phyloP scores from a whole-genome alignment of 345 rosid species.

The Eucalyptus coolabah region DNA sequence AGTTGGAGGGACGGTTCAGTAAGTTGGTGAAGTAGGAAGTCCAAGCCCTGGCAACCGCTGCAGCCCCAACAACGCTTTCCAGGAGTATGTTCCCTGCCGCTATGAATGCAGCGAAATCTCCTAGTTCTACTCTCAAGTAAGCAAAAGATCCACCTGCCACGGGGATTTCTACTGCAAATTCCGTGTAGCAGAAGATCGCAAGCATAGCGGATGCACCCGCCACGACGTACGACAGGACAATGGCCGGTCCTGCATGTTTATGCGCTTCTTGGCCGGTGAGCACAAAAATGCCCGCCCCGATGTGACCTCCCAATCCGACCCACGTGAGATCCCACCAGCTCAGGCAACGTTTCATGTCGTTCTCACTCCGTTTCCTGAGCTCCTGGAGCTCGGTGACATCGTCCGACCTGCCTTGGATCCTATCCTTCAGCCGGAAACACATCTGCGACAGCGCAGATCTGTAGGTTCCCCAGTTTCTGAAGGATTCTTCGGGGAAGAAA shows the following conservation, averaged over 20 bases:
- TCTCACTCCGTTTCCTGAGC: conserved; percentile 29
- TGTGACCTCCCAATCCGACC: conserved; percentile 39
- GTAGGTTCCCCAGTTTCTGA: conserved; percentile 33
- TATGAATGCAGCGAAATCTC: conserved; percentile 44
- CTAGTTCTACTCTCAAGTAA: conserved; percentile 38
- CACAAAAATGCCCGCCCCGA: conserved; percentile 49
- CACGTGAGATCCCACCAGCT: conserved; percentile 50
- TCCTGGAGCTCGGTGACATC: conserved; percentile 21
- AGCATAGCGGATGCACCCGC: conserved; percentile 45
- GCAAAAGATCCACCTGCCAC: conserved; percentile 66
- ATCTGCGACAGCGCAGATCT: conserved; percentile 22
- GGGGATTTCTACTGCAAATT: conserved; percentile 52
- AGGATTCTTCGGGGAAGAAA: conserved; percentile 55
- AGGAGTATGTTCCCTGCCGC: conserved; percentile 47
- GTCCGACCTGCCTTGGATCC: conserved; percentile 31
- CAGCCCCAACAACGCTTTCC: conserved; percentile 34
- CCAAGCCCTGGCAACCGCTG: conserved; percentile 55
- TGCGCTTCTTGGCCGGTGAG: conserved; percentile 38
- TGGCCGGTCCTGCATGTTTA: conserved; percentile 36
- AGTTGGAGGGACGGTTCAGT: conserved; percentile 16
- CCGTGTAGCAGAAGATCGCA: conserved; percentile 54
- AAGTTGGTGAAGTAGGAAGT: conserved; percentile 50
- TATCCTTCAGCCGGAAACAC: conserved; percentile 18
- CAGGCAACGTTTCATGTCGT: conserved; percentile 48
- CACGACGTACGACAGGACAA: conserved; percentile 33